Evolutionary conservation across 768 basidiomycete species (phyloP).

Genomic region (Mycena floridula): DNA sequence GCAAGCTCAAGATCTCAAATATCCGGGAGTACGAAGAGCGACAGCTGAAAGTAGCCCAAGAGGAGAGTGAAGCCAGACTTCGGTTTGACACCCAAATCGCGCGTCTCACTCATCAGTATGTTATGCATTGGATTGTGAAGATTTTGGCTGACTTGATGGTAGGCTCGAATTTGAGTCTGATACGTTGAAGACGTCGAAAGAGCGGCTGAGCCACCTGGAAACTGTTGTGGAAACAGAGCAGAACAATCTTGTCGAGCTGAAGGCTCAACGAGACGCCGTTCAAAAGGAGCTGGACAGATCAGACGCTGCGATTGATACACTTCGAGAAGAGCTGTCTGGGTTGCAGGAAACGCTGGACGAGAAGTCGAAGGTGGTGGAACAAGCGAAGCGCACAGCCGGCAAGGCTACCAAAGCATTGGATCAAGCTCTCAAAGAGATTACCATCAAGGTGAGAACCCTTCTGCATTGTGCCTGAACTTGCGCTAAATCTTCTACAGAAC

Average conservation of each 20-base stretch:
- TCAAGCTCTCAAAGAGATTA: slow-evolving; percentile 87
- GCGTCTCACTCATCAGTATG: slow-evolving; percentile 79
- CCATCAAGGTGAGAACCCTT: slow-evolving; percentile 50
- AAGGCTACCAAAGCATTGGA: slow-evolving; percentile 78
- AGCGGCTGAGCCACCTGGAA: slow-evolving; percentile 54
- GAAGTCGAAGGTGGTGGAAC: slow-evolving; percentile 68
- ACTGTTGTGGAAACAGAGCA: slow-evolving; percentile 47
- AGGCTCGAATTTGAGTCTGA: slow-evolving; percentile 82
- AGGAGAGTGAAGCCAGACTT: slow-evolving; percentile 78
- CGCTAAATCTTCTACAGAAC: slow-evolving; percentile 36
- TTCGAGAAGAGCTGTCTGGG: slow-evolving; percentile 56
- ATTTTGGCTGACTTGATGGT: slow-evolving; percentile 6
- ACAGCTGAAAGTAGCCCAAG: slow-evolving; percentile 82
- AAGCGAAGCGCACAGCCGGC: slow-evolving; percentile 61
- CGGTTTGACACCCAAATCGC: slow-evolving; percentile 84
- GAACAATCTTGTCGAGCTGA: slow-evolving; percentile 44
- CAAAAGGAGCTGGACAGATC: slow-evolving; percentile 55
- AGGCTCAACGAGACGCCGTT: slow-evolving; percentile 47
- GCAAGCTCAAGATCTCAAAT: slow-evolving; percentile 66
- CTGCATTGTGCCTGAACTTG: slow-evolving; percentile 15
- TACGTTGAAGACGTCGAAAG: slow-evolving; percentile 57
- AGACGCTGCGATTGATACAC: slow-evolving; percentile 45
- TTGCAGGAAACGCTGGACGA: slow-evolving; percentile 66
- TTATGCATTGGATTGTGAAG: slow-evolving; percentile 7
- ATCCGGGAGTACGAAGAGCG: slow-evolving; percentile 94